Evolutionary conservation across 2,329 filamentous ascomycete genomes (phyloP).

Genomic region (Fusarium penzigii): DNA sequence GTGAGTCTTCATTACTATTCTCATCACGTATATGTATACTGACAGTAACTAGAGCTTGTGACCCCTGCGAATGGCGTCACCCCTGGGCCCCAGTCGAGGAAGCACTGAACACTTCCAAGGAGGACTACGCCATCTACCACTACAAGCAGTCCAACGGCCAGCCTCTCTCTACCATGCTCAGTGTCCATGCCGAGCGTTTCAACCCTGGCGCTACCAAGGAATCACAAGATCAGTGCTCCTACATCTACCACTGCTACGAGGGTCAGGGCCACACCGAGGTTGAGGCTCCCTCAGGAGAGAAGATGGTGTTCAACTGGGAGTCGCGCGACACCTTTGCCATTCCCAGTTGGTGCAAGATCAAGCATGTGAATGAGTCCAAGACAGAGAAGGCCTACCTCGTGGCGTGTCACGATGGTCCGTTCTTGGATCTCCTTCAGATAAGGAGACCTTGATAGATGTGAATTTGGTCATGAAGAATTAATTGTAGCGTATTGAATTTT

Average conservation of each 20-base stretch:
- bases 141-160: conserved; percentile 35
- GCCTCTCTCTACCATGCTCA: conserved; percentile 45
- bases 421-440: conserved; percentile 34
- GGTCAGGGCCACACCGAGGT: conserved; percentile 47
- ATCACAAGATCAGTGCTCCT: conserved; percentile 49
- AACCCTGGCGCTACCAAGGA: conserved; percentile 35
- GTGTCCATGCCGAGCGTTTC: conserved; percentile 50
- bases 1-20: conserved; percentile 16
- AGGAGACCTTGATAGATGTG: conserved; percentile 1
- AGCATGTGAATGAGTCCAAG: conserved; percentile 42
- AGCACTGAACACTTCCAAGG: conserved; percentile 34
- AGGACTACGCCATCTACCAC: conserved; percentile 35
- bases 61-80: conserved; percentile 42
- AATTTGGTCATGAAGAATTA: background rate
- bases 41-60: conserved; percentile 25
- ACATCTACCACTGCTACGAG: conserved; percentile 53
- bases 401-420: conserved; percentile 36
- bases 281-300: conserved; percentile 31
- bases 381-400: conserved; percentile 35
- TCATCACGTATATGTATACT: background rate
- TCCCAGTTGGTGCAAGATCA: conserved; percentile 51
- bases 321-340: conserved; percentile 54
- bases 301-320: conserved; percentile 43
- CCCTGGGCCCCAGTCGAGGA: conserved; percentile 46
- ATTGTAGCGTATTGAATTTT: background rate